phyloP scores from a whole-genome alignment of 2,329 filamentous ascomycete genomes.

The Trichophyton simii region DNA sequence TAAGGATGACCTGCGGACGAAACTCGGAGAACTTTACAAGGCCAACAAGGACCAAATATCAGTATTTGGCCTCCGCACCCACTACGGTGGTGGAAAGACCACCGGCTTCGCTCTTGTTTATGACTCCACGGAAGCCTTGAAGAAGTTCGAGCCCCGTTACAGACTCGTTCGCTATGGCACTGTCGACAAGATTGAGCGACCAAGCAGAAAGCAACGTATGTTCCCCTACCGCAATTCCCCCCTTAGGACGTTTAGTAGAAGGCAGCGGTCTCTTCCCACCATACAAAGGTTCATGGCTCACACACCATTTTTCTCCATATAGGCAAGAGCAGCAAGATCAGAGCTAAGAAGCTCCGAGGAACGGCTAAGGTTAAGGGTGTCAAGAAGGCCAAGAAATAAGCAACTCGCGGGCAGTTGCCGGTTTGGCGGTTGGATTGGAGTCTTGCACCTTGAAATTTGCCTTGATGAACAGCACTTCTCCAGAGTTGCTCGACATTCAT shows the following conservation, averaged over 20 bases:
- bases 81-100: slow-evolving; percentile 99
- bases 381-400: slow-evolving; percentile 66
- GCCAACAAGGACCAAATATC: slow-evolving; percentile 92
- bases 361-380: slow-evolving; percentile 97
- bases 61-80: slow-evolving; percentile 96
- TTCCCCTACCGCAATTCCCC: slow-evolving; percentile 25
- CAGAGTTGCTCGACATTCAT: slow-evolving; percentile 10
- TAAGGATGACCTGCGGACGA: slow-evolving; percentile 95
- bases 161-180: slow-evolving; percentile 87
- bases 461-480: slow-evolving; percentile 9
- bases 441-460: slow-evolving; percentile 11
- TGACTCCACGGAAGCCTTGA: slow-evolving; percentile 94
- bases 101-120: slow-evolving; percentile 98
- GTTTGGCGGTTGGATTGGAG: slow-evolving; percentile 11
- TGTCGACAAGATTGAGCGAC: slow-evolving; percentile 90
- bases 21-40: slow-evolving; percentile 95
- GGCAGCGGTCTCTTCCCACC: no score
- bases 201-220: slow-evolving; percentile 97
- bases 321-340: slow-evolving; percentile 99
- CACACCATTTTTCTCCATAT: slow-evolving; percentile 23
- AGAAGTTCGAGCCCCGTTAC: slow-evolving; percentile 99
- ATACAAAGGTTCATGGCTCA: neutral
- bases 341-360: slow-evolving; percentile 94
- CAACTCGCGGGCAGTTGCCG: slow-evolving; percentile 4
- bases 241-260: neutral